These are phyloP conservation scores for Naumovozyma castellii DNA, from an alignment of 805 yeast genomes.

Conservation along the genomic window DNA sequence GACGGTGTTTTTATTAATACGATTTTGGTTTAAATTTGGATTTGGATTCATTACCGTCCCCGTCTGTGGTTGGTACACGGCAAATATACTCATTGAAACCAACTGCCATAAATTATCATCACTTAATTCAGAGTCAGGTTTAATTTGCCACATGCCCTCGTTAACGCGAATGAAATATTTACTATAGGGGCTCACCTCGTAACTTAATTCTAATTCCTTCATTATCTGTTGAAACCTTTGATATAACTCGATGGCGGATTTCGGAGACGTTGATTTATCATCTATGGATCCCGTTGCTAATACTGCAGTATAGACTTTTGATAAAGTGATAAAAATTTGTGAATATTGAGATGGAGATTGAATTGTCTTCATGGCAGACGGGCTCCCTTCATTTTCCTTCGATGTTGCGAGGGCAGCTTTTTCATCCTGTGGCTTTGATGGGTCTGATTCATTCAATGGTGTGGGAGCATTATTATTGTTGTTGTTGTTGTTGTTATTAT, in stretches of 20 bases:
- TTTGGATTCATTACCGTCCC: conserved; percentile 21
- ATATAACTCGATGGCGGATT: conserved; percentile 27
- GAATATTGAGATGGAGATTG: conserved; percentile 9
- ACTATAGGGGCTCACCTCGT: conserved; percentile 24
- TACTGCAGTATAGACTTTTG: conserved; percentile 23
- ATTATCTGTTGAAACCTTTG: conserved; percentile 29
- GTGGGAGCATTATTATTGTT: too few species aligned
- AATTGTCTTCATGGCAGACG: neutral
- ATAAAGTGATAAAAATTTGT: conserved; percentile 18
- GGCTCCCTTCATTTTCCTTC: neutral
- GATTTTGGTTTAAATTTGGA: conserved; percentile 8
- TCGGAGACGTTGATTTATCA: conserved; percentile 27
- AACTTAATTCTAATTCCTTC: conserved; percentile 27
- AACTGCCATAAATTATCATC: conserved; percentile 25
- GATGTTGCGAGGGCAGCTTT: neutral
- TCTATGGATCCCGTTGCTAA: conserved; percentile 20
- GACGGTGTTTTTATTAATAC: conserved; percentile 5
- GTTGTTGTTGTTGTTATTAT: too few species aligned
- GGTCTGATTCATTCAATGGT: neutral
- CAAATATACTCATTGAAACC: conserved; percentile 18
- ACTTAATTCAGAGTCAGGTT: conserved; percentile 19
- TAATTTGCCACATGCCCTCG: conserved; percentile 24
- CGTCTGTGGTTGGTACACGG: conserved; percentile 21
- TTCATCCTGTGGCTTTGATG: neutral
- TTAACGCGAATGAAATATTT: conserved; percentile 22